Percentiles rank a stretch among this genome's conserved stretches.
phyloP scores from a whole-genome alignment of 2,329 filamentous ascomycete species.

The Whalleya microplaca region DNA sequence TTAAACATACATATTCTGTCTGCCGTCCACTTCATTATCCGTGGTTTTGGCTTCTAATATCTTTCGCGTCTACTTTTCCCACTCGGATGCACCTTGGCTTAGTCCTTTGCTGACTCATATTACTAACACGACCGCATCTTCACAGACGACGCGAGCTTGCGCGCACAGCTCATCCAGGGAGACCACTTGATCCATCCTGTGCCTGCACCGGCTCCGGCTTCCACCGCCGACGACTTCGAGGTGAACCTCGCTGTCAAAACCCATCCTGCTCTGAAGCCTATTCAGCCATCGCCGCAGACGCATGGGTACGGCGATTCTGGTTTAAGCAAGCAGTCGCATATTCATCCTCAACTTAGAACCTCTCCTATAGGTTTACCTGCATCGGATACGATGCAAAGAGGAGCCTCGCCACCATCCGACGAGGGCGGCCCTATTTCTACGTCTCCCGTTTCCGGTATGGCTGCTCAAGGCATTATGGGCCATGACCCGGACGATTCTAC shows the following conservation, averaged over 20 bases:
- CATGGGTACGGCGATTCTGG: constrained; percentile 33
- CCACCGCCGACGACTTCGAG: constrained; percentile 11
- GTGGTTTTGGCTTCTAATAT: constrained; percentile 11
- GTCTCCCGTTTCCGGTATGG: constrained; percentile 35
- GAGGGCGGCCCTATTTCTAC: constrained; percentile 34
- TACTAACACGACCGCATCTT: constrained; percentile 23
- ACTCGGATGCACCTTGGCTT: constrained; percentile 13
- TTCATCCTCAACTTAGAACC: constrained; percentile 35
- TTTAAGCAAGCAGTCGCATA: constrained; percentile 30
- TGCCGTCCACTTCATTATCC: constrained; percentile 18
- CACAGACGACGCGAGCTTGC: constrained; percentile 28
- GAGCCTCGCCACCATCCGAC: constrained; percentile 34
- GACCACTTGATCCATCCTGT: constrained; percentile 24
- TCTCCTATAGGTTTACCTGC: constrained; percentile 25
- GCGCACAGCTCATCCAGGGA: constrained; percentile 29
- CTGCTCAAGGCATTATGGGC: constrained; percentile 37
- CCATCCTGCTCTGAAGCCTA: constrained; percentile 25
- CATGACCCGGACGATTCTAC: constrained; percentile 40
- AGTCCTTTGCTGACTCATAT: constrained; percentile 2
- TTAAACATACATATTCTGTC: constrained; percentile 25
- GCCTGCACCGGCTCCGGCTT: constrained; percentile 22
- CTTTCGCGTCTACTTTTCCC: constrained; percentile 19
- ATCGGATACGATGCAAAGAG: constrained; percentile 39
- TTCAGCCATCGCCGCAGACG: constrained; percentile 27
- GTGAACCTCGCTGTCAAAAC: constrained; percentile 11